Conservation (phyloP, 2,329 filamentous ascomycete species). For the Pestalotiopsis sp. region DNA sequence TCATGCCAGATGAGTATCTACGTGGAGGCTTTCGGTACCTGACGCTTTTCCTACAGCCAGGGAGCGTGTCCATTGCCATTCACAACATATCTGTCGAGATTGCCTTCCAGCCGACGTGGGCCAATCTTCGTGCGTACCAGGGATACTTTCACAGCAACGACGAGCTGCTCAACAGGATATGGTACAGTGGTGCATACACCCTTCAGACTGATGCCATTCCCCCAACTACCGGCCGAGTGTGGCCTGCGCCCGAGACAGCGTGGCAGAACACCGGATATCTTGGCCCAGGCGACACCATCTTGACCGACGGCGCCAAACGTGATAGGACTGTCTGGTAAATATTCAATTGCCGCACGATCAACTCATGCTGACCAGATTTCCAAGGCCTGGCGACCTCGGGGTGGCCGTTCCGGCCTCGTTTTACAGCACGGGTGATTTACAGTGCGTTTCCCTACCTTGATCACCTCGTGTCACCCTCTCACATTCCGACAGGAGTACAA, state of each 20-base stretch:
- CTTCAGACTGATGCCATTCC: constrained; percentile 38
- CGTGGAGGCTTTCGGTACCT: constrained; percentile 47
- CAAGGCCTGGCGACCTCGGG: constrained; percentile 53
- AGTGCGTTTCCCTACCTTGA: constrained; percentile 18
- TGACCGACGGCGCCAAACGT: constrained; percentile 52
- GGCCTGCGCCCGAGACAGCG: constrained; percentile 31
- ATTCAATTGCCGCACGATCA: neutral
- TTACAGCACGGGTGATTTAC: constrained; percentile 49
- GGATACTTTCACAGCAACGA: constrained; percentile 55
- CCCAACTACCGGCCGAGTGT: constrained; percentile 26
- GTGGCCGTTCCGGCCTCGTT: constrained; percentile 52
- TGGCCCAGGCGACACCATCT: constrained; percentile 31
- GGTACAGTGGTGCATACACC: constrained; percentile 58
- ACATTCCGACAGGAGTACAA: constrained; percentile 35
- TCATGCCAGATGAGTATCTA: constrained; percentile 38
- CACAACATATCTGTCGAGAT: constrained; percentile 25
- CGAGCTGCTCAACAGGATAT: constrained; percentile 54
- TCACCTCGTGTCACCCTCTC: neutral
- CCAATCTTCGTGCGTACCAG: constrained; percentile 52
- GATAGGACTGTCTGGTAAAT: constrained; percentile 53
- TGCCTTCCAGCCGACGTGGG: constrained; percentile 36
- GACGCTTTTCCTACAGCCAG: constrained; percentile 38
- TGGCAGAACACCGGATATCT: constrained; percentile 30
- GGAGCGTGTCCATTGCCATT: constrained; percentile 25
- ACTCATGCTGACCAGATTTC: neutral